These are phyloP conservation scores for Fonsecaea multimorphosa DNA, from an alignment of 2,329 filamentous ascomycete species.

Conservation along the genomic window DNA sequence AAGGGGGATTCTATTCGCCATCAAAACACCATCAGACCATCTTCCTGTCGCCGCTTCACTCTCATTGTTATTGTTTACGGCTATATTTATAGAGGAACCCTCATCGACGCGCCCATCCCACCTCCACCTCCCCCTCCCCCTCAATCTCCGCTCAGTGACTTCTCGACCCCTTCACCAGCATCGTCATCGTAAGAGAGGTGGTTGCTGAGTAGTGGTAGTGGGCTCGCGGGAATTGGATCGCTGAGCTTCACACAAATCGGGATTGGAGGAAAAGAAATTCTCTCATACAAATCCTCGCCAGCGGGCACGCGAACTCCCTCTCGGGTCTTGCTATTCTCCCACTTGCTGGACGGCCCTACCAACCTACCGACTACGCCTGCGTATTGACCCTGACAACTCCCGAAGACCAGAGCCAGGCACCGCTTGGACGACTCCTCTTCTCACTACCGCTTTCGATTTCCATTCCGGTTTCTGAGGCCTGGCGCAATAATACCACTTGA, in stretches of 20 bases:
- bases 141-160: neutral
- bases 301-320: neutral
- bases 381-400: neutral
- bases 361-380: neutral
- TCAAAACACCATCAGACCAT: neutral
- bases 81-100: neutral
- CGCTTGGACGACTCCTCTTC: neutral
- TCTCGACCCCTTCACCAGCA: neutral
- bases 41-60: neutral
- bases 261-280: conserved; percentile 6
- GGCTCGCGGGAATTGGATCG: neutral
- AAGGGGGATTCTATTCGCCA: neutral
- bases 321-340: neutral
- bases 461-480: neutral
- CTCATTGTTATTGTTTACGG: neutral
- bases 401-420: neutral
- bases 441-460: conserved; percentile 2
- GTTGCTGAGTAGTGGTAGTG: conserved; percentile 6
- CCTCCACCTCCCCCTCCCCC: neutral
- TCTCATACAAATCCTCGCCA: conserved; percentile 1
- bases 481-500: neutral
- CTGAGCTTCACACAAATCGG: conserved; percentile 5
- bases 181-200: neutral
- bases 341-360: neutral
- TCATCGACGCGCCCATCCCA: neutral